Conservation (phyloP, 1,284 basidiomycete genomes). For the Leccinum huronense region DNA sequence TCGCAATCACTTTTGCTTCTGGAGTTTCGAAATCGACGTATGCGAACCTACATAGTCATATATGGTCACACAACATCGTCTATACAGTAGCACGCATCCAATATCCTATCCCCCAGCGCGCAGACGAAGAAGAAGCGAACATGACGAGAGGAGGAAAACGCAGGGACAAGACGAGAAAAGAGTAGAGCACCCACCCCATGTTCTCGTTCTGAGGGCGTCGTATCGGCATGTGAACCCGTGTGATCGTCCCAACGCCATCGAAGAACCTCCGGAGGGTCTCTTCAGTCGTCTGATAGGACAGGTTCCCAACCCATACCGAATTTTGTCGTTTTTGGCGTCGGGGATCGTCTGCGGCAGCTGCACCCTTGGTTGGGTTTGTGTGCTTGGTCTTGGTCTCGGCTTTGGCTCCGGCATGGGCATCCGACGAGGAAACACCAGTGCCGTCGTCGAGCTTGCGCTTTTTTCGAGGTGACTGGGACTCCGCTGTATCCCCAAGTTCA, state of each 20-base stretch:
- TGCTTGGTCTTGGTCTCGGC: slow-evolving; percentile 3
- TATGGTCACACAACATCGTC: slow-evolving; percentile 9
- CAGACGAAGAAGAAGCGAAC: background rate
- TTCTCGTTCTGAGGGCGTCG: slow-evolving; percentile 62
- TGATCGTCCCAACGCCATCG: slow-evolving; percentile 68
- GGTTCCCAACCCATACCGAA: slow-evolving; percentile 94
- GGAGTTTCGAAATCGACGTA: slow-evolving; percentile 90
- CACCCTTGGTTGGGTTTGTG: slow-evolving; percentile 2
- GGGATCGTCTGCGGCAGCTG: slow-evolving; percentile 11
- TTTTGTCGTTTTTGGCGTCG: slow-evolving; percentile 57
- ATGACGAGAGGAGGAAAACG: background rate
- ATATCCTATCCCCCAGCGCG: background rate
- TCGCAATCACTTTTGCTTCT: slow-evolving; percentile 72
- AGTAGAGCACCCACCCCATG: slow-evolving; percentile 48
- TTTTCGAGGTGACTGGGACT: slow-evolving; percentile 34
- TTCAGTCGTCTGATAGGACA: slow-evolving; percentile 86
- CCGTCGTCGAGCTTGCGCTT: slow-evolving; percentile 49
- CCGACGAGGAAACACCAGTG: slow-evolving; percentile 23
- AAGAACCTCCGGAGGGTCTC: slow-evolving; percentile 74
- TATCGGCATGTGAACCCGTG: slow-evolving; percentile 72
- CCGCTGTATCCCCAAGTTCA: slow-evolving; percentile 1
- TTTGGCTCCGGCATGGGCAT: background rate
- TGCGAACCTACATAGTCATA: slow-evolving; percentile 67
- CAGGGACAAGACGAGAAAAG: background rate
- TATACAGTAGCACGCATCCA: background rate